These are phyloP conservation scores for Entoloma clypeatum DNA, from an alignment of 1,284 basidiomycete genomes.

Conservation along the genomic window DNA sequence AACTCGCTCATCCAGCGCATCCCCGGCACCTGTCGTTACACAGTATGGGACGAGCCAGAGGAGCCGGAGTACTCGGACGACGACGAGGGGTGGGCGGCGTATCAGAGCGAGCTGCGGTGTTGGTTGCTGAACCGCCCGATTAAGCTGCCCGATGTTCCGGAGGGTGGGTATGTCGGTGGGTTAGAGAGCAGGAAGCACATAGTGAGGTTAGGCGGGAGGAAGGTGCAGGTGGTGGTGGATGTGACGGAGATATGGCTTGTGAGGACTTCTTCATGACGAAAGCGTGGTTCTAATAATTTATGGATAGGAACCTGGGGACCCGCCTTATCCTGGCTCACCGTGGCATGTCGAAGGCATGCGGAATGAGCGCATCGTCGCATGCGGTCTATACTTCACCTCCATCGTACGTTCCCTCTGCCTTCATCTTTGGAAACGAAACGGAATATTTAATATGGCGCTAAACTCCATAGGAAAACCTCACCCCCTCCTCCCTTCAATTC, in stretches of 20 bases:
- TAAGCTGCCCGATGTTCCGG: slow-evolving; percentile 42
- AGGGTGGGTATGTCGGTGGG: slow-evolving; percentile 38
- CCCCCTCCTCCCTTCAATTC: slow-evolving; percentile 35
- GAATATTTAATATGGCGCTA: not conserved
- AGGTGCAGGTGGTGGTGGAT: slow-evolving; percentile 44
- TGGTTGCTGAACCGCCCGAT: slow-evolving; percentile 44
- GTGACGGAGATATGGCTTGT: slow-evolving; percentile 43
- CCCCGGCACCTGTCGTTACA: slow-evolving; percentile 36
- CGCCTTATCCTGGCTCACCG: slow-evolving; percentile 34
- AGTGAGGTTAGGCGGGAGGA: slow-evolving; percentile 36
- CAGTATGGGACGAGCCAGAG: slow-evolving; percentile 46
- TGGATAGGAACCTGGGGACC: slow-evolving; percentile 36
- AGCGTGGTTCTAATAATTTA: slow-evolving; percentile 7
- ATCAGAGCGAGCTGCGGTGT: slow-evolving; percentile 37
- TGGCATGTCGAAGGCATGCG: slow-evolving; percentile 59
- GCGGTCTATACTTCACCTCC: slow-evolving; percentile 40
- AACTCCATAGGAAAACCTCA: slow-evolving; percentile 38
- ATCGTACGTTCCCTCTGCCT: slow-evolving; percentile 28
- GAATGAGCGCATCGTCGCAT: slow-evolving; percentile 51
- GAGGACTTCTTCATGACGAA: slow-evolving; percentile 17
- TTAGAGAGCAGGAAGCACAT: slow-evolving; percentile 34
- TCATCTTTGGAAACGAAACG: not conserved
- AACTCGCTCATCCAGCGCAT: slow-evolving; percentile 44
- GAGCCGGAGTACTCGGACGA: slow-evolving; percentile 46
- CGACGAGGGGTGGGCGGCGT: slow-evolving; percentile 42